phyloP scores from a whole-genome alignment of 176 grass and related monocot genomes.

The Secale cereale region DNA sequence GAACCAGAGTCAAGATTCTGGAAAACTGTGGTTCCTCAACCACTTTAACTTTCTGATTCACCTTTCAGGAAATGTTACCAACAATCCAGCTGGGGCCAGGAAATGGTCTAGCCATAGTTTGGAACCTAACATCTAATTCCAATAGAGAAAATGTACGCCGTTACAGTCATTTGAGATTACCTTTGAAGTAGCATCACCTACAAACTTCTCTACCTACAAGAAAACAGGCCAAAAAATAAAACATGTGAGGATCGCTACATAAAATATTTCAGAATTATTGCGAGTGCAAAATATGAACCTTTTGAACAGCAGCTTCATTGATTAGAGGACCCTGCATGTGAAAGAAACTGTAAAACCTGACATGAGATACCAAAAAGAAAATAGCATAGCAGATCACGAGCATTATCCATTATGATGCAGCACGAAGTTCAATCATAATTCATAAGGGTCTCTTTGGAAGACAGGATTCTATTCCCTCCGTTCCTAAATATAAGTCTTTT shows the following conservation, averaged over 20 bases:
- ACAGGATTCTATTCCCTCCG: background rate
- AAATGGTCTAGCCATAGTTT: background rate
- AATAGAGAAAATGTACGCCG: background rate
- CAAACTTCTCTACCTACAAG: conserved; percentile 82
- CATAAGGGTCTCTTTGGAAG: background rate
- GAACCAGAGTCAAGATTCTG: background rate
- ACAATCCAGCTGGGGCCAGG: background rate
- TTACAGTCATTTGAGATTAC: conserved; percentile 41
- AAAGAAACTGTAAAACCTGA: conserved; percentile 23
- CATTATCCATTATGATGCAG: background rate
- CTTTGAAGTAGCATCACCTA: conserved; percentile 83
- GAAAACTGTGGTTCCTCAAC: background rate
- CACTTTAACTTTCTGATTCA: background rate
- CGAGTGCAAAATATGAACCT: conserved; percentile 39
- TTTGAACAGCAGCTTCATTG: conserved; percentile 83
- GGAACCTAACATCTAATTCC: background rate
- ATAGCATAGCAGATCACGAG: conserved; percentile 16
- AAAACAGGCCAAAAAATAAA: conserved; percentile 23
- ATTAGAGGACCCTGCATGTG: conserved; percentile 88
- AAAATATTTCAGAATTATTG: background rate
- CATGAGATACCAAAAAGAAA: background rate
- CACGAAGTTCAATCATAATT: background rate
- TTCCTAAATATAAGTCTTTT: too few species aligned
- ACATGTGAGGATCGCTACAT: conserved; percentile 10
- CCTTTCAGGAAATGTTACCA: background rate